Conservation (phyloP, 176 grass and related monocot genomes). For the Aegilops bicornis region DNA sequence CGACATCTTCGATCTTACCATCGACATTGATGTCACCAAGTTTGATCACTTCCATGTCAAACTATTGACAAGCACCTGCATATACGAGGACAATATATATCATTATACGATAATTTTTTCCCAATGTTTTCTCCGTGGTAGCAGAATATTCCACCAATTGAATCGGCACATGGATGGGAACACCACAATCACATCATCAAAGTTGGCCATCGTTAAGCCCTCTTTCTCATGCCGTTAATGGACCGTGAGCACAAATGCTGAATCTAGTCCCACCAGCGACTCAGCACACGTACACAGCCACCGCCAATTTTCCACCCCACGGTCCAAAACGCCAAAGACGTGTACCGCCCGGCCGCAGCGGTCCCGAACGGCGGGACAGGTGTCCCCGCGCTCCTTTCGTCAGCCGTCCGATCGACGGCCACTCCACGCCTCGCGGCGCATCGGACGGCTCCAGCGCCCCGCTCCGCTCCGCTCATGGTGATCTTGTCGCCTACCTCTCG, state of each 20-base stretch:
- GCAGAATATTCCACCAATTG: background rate
- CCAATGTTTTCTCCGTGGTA: background rate
- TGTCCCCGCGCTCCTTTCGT: background rate
- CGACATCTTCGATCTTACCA: no score
- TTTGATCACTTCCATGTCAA: background rate
- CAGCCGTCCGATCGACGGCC: slow-evolving; percentile 29
- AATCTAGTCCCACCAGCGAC: background rate
- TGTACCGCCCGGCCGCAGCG: background rate
- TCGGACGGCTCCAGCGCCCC: slow-evolving; percentile 23
- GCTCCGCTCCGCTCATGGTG: background rate
- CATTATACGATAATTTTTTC: no score
- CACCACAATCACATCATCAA: background rate
- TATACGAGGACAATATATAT: no score
- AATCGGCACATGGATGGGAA: no score
- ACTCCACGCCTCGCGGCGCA: background rate
- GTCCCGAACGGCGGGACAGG: background rate
- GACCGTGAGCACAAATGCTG: background rate
- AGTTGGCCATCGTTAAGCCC: background rate
- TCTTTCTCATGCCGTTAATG: background rate
- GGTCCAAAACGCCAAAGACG: slow-evolving; percentile 12
- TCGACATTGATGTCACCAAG: background rate
- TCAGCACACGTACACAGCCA: background rate
- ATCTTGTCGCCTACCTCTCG: slow-evolving; percentile 30
- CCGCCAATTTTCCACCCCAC: background rate
- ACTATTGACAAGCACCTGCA: no score